phyloP scores from a whole-genome alignment of 108 stramenopile species.

The Cylindrotheca closterium region DNA sequence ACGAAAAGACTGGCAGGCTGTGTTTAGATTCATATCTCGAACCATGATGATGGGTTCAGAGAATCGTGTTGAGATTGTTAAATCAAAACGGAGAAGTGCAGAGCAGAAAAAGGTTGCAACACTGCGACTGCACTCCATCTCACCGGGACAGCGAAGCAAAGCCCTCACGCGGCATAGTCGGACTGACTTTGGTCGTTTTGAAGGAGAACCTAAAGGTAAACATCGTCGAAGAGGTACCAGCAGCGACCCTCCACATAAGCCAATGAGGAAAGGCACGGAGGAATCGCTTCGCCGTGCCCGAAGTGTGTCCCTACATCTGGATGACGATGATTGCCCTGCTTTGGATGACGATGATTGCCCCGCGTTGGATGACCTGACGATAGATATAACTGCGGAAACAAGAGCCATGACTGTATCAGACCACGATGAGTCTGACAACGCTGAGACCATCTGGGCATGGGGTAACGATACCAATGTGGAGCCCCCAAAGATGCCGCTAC shows the following conservation, averaged over 20 bases:
- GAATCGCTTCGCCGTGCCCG: background rate
- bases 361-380: background rate
- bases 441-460: background rate
- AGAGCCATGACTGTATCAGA: background rate
- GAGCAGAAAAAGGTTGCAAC: slow-evolving; percentile 11
- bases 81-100: background rate
- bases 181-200: background rate
- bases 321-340: too few species aligned
- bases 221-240: background rate
- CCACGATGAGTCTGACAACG: too few species aligned
- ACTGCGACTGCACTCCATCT: slow-evolving; percentile 2
- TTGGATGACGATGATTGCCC: background rate
- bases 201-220: background rate
- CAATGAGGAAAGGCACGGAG: too few species aligned
- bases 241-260: background rate
- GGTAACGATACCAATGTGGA: background rate
- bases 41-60: slow-evolving; percentile 18
- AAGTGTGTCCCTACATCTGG: background rate
- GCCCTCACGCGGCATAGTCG: background rate
- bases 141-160: background rate
- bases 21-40: slow-evolving; percentile 9
- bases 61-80: slow-evolving; percentile 3
- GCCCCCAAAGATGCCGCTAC: background rate
- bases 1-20: slow-evolving; percentile 9
- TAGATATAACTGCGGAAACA: background rate